phyloP scores from a whole-genome alignment of 768 basidiomycete genomes.

The Clathrus columnatus region DNA sequence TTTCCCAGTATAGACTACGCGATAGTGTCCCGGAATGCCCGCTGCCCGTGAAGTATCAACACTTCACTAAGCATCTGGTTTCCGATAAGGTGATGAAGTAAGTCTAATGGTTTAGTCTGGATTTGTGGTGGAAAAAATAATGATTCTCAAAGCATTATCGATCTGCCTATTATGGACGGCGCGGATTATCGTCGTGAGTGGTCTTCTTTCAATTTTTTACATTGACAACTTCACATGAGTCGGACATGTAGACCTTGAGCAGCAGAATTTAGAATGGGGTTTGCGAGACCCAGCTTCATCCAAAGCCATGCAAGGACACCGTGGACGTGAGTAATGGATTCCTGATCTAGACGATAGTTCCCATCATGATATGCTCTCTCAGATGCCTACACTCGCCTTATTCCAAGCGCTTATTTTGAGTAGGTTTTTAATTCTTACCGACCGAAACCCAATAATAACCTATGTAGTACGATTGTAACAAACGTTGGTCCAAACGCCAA shows the following conservation, averaged over 20 bases:
- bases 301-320: conserved; percentile 42
- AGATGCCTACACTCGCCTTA: conserved; percentile 54
- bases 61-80: conserved; percentile 50
- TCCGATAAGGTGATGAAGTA: conserved; percentile 50
- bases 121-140: background rate
- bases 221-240: conserved; percentile 2
- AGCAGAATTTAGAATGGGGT: conserved; percentile 50
- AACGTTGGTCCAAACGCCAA: conserved; percentile 76
- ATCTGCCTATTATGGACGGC: conserved; percentile 43
- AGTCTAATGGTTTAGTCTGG: conserved; percentile 14
- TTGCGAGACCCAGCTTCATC: conserved; percentile 51
- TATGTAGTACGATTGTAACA: conserved; percentile 51
- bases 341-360: background rate
- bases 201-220: background rate
- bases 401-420: conserved; percentile 46
- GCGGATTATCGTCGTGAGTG: conserved; percentile 60
- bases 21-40: background rate
- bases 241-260: conserved; percentile 31
- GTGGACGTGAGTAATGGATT: conserved; percentile 32
- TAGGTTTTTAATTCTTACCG: background rate
- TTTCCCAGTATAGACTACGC: conserved; percentile 2
- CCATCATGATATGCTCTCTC: conserved; percentile 14
- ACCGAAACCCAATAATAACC: background rate
- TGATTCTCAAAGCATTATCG: conserved; percentile 40
- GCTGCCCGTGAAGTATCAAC: conserved; percentile 38